These are phyloP conservation scores for Tetrahymena malaccensis DNA, from an alignment of 73 alveolate species.

Conservation along the genomic window DNA sequence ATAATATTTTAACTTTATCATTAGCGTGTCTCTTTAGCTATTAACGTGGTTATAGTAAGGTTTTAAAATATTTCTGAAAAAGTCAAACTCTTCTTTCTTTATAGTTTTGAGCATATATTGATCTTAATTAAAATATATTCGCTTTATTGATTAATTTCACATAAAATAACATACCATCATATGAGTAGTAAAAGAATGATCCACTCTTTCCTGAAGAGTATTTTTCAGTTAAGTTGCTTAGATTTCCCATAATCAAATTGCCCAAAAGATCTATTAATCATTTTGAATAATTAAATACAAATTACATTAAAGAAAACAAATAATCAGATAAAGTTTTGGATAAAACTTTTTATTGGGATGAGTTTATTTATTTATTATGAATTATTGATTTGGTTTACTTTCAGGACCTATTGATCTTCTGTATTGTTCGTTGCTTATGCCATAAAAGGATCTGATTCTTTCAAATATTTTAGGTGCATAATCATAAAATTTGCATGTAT, in stretches of 20 bases:
- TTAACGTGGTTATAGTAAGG: conserved; percentile 59
- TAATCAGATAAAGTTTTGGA: no score
- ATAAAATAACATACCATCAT: conserved; percentile 29
- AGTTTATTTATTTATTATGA: no score
- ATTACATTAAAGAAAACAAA: no score
- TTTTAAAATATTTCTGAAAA: conserved; percentile 43
- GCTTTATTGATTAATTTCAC: background rate
- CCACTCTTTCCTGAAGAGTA: conserved; percentile 76
- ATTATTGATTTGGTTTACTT: background rate
- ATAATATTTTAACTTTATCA: conserved; percentile 22
- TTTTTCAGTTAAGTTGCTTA: conserved; percentile 52
- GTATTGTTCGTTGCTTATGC: conserved; percentile 50
- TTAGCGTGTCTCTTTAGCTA: conserved; percentile 68
- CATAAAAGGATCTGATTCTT: conserved; percentile 51
- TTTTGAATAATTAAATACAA: no score
- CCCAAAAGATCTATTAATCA: conserved; percentile 22
- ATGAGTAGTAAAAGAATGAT: conserved; percentile 65
- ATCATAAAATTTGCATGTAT: conserved; percentile 71
- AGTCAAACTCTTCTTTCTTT: conserved; percentile 46
- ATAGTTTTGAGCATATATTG: conserved; percentile 70
- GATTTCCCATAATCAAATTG: conserved; percentile 57
- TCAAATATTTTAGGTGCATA: conserved; percentile 71
- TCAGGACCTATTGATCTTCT: conserved; percentile 63
- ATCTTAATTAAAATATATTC: background rate
- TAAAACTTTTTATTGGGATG: no score